Evolutionary conservation across 78 protist genomes (phyloP).

Genomic region (Neovahlkampfia damariscottae): DNA sequence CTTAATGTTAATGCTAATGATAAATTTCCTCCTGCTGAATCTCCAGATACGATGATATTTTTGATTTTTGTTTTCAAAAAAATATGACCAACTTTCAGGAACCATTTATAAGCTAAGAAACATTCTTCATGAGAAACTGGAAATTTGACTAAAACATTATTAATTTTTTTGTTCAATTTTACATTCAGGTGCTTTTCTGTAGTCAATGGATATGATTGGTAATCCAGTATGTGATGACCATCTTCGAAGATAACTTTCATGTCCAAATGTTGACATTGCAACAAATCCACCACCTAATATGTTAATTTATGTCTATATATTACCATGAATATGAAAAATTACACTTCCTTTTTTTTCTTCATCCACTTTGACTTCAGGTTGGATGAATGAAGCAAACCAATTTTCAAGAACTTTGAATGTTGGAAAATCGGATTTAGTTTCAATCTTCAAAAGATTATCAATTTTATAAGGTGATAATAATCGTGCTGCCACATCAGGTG

Average conservation of each 20-base stretch:
- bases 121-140: background rate
- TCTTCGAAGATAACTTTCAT: background rate
- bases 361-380: background rate
- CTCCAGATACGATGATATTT: constrained; percentile 6
- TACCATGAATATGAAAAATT: constrained; percentile 13
- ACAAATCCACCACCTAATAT: constrained; percentile 17
- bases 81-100: background rate
- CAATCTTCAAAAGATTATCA: background rate
- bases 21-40: constrained; percentile 11
- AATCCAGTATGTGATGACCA: background rate
- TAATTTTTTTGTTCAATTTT: too few relatives aligned
- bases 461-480: background rate
- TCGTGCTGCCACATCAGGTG: background rate
- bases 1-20: background rate
- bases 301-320: too few relatives aligned
- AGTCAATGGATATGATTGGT: background rate
- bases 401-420: background rate
- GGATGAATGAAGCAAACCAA: background rate
- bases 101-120: constrained; percentile 1
- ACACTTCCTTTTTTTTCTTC: background rate
- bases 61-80: background rate
- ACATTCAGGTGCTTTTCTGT: constrained; percentile 13
- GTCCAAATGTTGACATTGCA: background rate
- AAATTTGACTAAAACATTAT: too few relatives aligned
- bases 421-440: background rate